These are phyloP conservation scores for Argentina anserina DNA, from an alignment of 306 rosid genomes.

Conservation along the genomic window DNA sequence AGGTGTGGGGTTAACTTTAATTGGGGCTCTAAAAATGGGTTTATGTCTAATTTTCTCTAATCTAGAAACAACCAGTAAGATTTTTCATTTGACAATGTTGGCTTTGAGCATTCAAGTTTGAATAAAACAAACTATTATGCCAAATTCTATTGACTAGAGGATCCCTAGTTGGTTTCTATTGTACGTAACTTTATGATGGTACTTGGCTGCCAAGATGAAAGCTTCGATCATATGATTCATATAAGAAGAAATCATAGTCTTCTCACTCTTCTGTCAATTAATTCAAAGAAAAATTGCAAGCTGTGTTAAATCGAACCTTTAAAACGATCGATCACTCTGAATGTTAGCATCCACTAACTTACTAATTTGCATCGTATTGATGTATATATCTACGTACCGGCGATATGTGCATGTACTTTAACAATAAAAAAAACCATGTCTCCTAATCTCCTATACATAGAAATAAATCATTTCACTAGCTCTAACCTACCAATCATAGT, in stretches of 20 bases:
- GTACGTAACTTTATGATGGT: conserved; percentile 3
- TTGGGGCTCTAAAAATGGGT: too few species aligned
- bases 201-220: neutral
- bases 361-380: neutral
- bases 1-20: too few species aligned
- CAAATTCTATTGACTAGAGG: neutral
- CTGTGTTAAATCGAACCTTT: neutral
- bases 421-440: too few species aligned
- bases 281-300: neutral
- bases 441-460: too few species aligned
- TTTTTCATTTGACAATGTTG: neutral
- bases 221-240: too few species aligned
- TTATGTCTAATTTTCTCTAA: too few species aligned
- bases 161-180: neutral
- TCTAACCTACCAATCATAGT: too few species aligned
- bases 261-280: neutral
- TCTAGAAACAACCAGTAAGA: neutral
- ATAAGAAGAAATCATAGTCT: neutral
- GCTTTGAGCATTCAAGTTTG: neutral
- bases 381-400: too few species aligned
- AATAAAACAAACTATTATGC: neutral
- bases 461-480: too few species aligned
- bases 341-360: neutral
- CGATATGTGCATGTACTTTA: too few species aligned
- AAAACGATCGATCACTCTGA: neutral